Evolutionary conservation across 2,329 filamentous ascomycete species (phyloP).

Genomic region (Fusarium sp.): DNA sequence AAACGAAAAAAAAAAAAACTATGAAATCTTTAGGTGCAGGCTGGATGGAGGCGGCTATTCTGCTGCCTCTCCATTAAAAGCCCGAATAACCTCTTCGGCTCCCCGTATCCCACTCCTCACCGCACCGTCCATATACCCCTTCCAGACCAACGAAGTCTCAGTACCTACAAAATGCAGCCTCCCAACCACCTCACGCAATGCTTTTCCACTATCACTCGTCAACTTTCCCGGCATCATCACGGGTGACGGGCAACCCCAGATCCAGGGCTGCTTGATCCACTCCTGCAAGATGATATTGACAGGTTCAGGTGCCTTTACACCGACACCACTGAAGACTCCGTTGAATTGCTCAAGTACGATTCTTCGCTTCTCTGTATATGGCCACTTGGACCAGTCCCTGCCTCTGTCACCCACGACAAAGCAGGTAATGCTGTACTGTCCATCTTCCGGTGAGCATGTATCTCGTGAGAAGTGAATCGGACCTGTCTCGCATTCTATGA

Average conservation of each 20-base stretch:
- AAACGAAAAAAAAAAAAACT: neutral
- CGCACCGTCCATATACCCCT: conserved; percentile 42
- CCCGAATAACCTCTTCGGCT: conserved; percentile 26
- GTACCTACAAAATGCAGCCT: conserved; percentile 40
- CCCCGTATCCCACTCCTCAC: conserved; percentile 31
- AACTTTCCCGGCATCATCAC: conserved; percentile 28
- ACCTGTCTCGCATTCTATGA: conserved; percentile 47
- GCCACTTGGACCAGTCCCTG: conserved; percentile 22
- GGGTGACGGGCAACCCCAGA: conserved; percentile 21
- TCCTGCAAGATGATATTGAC: conserved; percentile 29
- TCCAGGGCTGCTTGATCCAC: conserved; percentile 29
- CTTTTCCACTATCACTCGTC: conserved; percentile 7
- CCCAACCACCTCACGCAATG: conserved; percentile 43
- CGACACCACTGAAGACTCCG: conserved; percentile 13
- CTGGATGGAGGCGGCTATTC: neutral
- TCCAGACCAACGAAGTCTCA: conserved; percentile 38
- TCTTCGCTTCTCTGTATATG: neutral
- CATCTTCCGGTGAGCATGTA: conserved; percentile 32
- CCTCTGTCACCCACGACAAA: conserved; percentile 47
- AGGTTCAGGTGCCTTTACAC: conserved; percentile 14
- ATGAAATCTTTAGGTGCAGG: neutral
- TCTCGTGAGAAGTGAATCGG: conserved; percentile 44
- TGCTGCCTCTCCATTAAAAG: neutral
- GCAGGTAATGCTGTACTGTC: conserved; percentile 40
- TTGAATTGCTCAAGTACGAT: conserved; percentile 6